A percentile compares a stretch with the other conserved stretches of the same genome.
phyloP scores from a whole-genome alignment of 345 rosid species.

The Streptanthus diversifolius region DNA sequence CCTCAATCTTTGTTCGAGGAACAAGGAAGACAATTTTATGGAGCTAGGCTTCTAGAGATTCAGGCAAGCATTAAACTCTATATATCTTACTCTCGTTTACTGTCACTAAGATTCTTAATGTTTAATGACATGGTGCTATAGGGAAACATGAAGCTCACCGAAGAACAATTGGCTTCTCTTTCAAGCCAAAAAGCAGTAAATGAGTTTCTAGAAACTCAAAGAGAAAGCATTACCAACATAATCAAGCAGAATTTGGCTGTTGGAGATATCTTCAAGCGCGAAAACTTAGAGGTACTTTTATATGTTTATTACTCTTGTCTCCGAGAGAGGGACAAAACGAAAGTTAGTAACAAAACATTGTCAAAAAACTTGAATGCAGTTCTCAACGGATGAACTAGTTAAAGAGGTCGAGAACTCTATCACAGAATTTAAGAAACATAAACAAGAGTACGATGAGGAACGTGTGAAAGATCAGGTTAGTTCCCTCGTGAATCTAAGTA shows the following conservation, averaged over 20 bases:
- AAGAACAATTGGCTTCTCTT: constrained; percentile 67
- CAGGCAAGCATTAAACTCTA: constrained; percentile 48
- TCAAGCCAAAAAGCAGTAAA: constrained; percentile 80
- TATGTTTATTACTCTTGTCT: neutral
- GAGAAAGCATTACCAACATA: constrained; percentile 52
- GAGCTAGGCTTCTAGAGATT: constrained; percentile 76
- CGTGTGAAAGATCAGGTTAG: constrained; percentile 74
- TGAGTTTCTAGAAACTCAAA: constrained; percentile 67
- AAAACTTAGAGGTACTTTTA: constrained; percentile 61
- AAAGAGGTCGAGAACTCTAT: constrained; percentile 76
- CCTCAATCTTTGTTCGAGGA: constrained; percentile 89
- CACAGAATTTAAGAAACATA: constrained; percentile 67
- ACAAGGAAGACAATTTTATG: constrained; percentile 93
- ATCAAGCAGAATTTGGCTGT: constrained; percentile 72
- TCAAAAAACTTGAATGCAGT: constrained; percentile 41
- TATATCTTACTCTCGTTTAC: neutral
- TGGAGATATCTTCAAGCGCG: constrained; percentile 73
- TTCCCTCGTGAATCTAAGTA: constrained; percentile 1
- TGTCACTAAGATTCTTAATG: neutral
- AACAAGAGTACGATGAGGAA: constrained; percentile 84
- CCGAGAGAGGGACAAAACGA: neutral
- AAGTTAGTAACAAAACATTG: constrained; percentile 6
- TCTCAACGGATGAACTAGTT: constrained; percentile 72
- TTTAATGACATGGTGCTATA: constrained; percentile 25
- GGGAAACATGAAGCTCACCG: constrained; percentile 72